phyloP scores from a whole-genome alignment of 2,329 filamentous ascomycete species.

The Raffaelea albimanens region DNA sequence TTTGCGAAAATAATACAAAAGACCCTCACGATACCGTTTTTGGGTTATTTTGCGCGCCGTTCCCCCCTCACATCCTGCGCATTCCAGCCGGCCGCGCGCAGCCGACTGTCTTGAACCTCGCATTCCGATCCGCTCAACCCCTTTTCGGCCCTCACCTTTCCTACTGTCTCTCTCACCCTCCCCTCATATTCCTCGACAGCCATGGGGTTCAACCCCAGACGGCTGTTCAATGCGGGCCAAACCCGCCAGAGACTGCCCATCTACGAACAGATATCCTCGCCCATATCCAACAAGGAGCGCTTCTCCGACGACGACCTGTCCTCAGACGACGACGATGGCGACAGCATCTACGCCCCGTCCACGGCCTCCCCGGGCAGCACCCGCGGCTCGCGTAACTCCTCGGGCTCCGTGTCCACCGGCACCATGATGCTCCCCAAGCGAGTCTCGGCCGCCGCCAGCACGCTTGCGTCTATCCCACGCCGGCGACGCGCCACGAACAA shows the following conservation, averaged over 20 bases:
- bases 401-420: constrained; percentile 31
- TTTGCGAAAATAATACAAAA: background rate
- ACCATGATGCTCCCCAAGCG: constrained; percentile 34
- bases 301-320: constrained; percentile 40
- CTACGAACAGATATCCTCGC: constrained; percentile 34
- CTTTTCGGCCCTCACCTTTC: background rate
- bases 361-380: constrained; percentile 30
- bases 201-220: constrained; percentile 38
- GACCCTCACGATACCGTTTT: no score
- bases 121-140: background rate
- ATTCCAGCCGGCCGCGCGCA: no score
- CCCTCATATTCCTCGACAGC: background rate
- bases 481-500: constrained; percentile 10
- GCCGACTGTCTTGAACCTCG: background rate
- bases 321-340: constrained; percentile 32
- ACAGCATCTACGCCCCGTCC: constrained; percentile 26
- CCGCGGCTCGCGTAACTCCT: constrained; percentile 43
- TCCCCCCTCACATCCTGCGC: no score
- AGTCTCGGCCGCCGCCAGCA: constrained; percentile 16
- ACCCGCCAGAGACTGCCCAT: constrained; percentile 35
- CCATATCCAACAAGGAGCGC: constrained; percentile 35
- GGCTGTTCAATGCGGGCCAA: constrained; percentile 32
- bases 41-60: no score
- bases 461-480: background rate
- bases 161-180: background rate